Conservation (phyloP, 495 filamentous ascomycete genomes). For the Hyphodiscus hymeniophilus region DNA sequence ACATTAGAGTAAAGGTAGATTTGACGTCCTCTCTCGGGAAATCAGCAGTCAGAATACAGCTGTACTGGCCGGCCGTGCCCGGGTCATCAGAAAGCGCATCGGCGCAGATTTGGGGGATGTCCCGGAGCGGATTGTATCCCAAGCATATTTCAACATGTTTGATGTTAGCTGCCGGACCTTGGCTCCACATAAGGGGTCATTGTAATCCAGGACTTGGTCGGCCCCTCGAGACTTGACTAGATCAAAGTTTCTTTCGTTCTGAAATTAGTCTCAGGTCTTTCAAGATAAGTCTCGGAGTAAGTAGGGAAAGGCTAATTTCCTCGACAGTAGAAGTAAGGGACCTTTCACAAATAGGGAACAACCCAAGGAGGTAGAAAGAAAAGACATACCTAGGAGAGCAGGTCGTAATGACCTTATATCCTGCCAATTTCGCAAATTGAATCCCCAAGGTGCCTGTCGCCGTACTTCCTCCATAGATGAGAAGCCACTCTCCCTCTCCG, state of each 20-base stretch:
- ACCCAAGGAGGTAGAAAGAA: no score
- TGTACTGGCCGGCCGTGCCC: neutral
- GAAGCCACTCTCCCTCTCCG: slow-evolving; percentile 25
- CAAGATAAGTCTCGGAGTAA: no score
- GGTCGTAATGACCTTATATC: slow-evolving; percentile 48
- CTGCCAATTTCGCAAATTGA: slow-evolving; percentile 45
- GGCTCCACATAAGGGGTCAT: neutral
- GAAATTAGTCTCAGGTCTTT: no score
- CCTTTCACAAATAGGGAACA: no score
- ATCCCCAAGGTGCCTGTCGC: slow-evolving; percentile 52
- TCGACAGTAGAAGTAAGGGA: no score
- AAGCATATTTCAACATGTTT: neutral
- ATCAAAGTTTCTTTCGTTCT: no score
- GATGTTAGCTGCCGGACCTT: neutral
- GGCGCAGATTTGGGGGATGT: neutral
- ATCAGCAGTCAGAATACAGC: neutral
- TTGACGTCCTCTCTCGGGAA: slow-evolving; percentile 24
- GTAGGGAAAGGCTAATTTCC: no score
- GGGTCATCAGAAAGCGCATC: slow-evolving; percentile 17
- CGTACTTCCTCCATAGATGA: slow-evolving; percentile 53
- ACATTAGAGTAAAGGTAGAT: neutral
- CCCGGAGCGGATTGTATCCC: neutral
- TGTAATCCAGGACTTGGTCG: slow-evolving; percentile 47
- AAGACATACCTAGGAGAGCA: slow-evolving; percentile 37
- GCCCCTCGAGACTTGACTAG: slow-evolving; percentile 45